Conservation (phyloP, 768 basidiomycete genomes). For the Suillus cothurnatus region DNA sequence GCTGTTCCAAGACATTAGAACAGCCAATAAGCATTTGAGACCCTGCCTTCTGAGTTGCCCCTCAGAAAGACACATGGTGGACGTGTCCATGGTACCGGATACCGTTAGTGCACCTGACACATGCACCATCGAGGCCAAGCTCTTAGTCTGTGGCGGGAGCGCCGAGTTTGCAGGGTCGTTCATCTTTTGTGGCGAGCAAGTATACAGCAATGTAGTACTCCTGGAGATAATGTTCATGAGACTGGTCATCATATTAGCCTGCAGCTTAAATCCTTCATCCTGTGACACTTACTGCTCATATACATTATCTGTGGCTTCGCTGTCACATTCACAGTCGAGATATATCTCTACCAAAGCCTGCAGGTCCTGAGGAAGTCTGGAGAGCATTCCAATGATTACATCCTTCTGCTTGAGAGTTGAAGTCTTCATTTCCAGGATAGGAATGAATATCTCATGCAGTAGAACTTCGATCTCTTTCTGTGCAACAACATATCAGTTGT, state of each 20-base stretch:
- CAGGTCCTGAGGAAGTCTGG: slow-evolving; percentile 89
- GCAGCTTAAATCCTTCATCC: slow-evolving; percentile 5
- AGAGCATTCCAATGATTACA: slow-evolving; percentile 86
- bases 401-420: slow-evolving; percentile 95
- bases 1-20: slow-evolving; percentile 82
- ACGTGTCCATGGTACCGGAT: slow-evolving; percentile 67
- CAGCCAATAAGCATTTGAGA: slow-evolving; percentile 91
- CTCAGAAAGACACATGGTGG: slow-evolving; percentile 74
- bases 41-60: slow-evolving; percentile 84
- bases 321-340: slow-evolving; percentile 98
- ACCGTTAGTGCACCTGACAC: slow-evolving; percentile 68
- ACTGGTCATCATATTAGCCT: slow-evolving; percentile 38
- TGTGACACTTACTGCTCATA: slow-evolving; percentile 79
- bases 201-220: slow-evolving; percentile 66
- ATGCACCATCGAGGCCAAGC: slow-evolving; percentile 44
- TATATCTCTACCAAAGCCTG: slow-evolving; percentile 98
- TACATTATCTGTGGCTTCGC: slow-evolving; percentile 92
- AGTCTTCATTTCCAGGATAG: slow-evolving; percentile 96
- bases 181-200: slow-evolving; percentile 48
- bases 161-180: slow-evolving; percentile 65
- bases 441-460: slow-evolving; percentile 98
- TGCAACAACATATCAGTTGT: slow-evolving; percentile 14
- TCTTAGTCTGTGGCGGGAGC: slow-evolving; percentile 45
- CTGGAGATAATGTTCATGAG: slow-evolving; percentile 97
- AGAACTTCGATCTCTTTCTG: slow-evolving; percentile 99